phyloP scores from a whole-genome alignment of 2,329 filamentous ascomycete species.

The Diaporthe destruens region DNA sequence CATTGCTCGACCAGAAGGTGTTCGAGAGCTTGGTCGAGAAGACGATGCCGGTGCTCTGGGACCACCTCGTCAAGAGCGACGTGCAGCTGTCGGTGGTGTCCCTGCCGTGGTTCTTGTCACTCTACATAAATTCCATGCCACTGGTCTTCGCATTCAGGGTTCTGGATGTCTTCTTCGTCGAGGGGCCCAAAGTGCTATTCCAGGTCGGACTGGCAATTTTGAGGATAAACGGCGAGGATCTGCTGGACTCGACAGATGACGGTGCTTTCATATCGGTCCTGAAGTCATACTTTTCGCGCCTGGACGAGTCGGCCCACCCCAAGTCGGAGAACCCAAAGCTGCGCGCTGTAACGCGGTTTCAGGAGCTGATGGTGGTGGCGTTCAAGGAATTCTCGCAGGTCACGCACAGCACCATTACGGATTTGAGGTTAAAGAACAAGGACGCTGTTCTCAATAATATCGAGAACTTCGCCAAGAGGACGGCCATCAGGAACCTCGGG shows the following conservation, averaged over 20 bases:
- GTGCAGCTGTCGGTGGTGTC: constrained; percentile 98
- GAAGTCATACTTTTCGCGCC: constrained; percentile 91
- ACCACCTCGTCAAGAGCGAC: constrained; percentile 96
- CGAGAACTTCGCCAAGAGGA: constrained; percentile 96
- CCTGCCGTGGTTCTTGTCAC: constrained; percentile 95
- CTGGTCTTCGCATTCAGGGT: constrained; percentile 97
- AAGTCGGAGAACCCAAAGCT: constrained; percentile 96
- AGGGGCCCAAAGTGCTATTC: constrained; percentile 97
- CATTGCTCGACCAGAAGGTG: constrained; percentile 93
- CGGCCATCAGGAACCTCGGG: constrained; percentile 93
- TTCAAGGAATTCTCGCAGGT: constrained; percentile 98
- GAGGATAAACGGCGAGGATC: constrained; percentile 94
- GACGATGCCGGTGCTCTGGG: constrained; percentile 98
- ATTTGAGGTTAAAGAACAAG: constrained; percentile 92
- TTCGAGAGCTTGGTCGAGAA: constrained; percentile 98
- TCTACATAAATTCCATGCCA: constrained; percentile 99
- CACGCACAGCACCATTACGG: constrained; percentile 91
- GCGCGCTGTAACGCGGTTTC: constrained; percentile 92
- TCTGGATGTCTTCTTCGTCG: constrained; percentile 96
- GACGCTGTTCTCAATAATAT: constrained; percentile 95
- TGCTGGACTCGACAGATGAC: constrained; percentile 92
- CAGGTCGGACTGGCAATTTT: constrained; percentile 97
- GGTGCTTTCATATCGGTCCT: constrained; percentile 96
- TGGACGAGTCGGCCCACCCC: constrained; percentile 96
- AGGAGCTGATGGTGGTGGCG: constrained; percentile 98